Evolutionary conservation across 257 asterid species (phyloP), one percentile per base, ranked within the genome.

Genomic region (Henckelia pumila): DNA sequence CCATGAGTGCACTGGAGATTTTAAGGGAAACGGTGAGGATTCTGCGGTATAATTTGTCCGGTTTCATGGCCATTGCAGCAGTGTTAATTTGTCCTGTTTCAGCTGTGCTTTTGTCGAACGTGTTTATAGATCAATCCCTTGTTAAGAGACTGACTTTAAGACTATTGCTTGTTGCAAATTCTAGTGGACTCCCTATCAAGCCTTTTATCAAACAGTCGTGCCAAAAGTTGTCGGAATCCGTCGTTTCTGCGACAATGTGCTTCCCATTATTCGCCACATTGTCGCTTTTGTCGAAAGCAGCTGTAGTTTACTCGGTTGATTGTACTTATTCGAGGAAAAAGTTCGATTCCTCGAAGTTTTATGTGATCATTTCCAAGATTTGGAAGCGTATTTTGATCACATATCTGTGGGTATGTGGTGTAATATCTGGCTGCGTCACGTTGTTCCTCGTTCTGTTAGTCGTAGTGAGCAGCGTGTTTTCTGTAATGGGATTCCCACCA

Each of bases 231-330:
- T 77, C 96, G 0, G 99, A 93, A 71, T 70, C 72, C 74, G 77
- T 68, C 7, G 78, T 93, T 73, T 88, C 96, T 8, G 75, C 76
- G 19, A 49, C 72, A 53, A 58, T 82, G 77, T 83, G 95, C 76
- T 93, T 90, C 87, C 99, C 99, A 23, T 61, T 93, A 69, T 88
- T 83, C 37, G 67, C 80, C 49, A 80, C 92, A 7, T 53, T 85
- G 47, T 82, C 83, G 9, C 85, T 93, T 53, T 60, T 88, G 67
- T 93, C 97, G 0, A 93, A 90, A 71, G 95, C 92, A 44, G 96
- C 96, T 21, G 88, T 93, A 29, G 99, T 84, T 26, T 80, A 90
- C 78, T 77, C 95, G 0, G 97, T 93, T 50, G 99, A 90, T 77
- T 93, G 95, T 74, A 88, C 97, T 11, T 93, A 88, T 74, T 81